Evolutionary conservation across 2,329 filamentous ascomycete species (phyloP).

Genomic region (Ophiostoma perfectum): DNA sequence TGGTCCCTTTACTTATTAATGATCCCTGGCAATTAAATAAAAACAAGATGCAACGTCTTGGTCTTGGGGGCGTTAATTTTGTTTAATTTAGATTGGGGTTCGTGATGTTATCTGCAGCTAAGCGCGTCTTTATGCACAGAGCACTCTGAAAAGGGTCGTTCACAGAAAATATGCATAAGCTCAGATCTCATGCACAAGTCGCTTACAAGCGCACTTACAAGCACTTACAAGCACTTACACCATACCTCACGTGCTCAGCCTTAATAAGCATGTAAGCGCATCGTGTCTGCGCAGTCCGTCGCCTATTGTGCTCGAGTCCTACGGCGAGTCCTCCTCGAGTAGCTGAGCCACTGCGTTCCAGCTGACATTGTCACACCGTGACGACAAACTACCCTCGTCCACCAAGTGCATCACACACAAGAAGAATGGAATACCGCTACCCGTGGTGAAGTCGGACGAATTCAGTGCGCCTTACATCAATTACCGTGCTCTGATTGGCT

Average conservation of each 20-base stretch:
- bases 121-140: too few relatives aligned
- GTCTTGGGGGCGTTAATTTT: background rate
- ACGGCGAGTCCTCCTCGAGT: background rate
- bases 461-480: background rate
- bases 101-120: background rate
- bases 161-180: too few relatives aligned
- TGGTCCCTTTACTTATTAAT: background rate
- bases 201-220: background rate
- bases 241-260: background rate
- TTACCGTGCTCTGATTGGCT: background rate
- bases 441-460: background rate
- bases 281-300: background rate
- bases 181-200: background rate
- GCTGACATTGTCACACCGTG: background rate
- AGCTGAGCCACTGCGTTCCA: conserved; percentile 5
- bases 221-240: background rate
- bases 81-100: background rate
- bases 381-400: background rate
- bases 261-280: background rate
- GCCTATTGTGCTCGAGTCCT: conserved; percentile 1
- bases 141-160: too few relatives aligned
- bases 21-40: background rate
- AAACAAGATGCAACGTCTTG: background rate
- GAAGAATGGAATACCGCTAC: too few relatives aligned
- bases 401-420: too few relatives aligned